Evolutionary conservation across 2,329 filamentous ascomycete species (phyloP).

Genomic region (Fusarium irregulare): DNA sequence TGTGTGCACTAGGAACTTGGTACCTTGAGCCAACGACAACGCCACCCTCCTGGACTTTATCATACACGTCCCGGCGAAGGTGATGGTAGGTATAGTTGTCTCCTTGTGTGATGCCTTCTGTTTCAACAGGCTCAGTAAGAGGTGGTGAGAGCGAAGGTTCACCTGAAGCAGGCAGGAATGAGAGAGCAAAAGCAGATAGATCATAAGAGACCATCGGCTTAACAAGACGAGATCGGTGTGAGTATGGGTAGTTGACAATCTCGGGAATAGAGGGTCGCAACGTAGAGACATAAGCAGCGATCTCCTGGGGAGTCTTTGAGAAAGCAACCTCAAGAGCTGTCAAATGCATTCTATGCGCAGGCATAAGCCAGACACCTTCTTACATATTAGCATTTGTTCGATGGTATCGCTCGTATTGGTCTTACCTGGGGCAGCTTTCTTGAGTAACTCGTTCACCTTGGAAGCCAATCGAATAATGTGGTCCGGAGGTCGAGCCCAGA

Average conservation of each 20-base stretch:
- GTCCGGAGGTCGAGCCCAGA: conserved; percentile 86
- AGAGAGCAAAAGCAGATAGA: conserved; percentile 84
- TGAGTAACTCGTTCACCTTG: conserved; percentile 75
- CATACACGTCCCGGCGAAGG: conserved; percentile 81
- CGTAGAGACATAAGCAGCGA: conserved; percentile 68
- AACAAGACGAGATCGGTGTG: conserved; percentile 78
- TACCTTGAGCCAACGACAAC: conserved; percentile 83
- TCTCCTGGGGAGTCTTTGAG: conserved; percentile 76
- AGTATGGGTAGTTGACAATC: conserved; percentile 74
- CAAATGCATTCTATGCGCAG: conserved; percentile 80
- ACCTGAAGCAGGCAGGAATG: conserved; percentile 82
- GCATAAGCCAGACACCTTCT: conserved; percentile 87
- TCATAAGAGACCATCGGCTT: conserved; percentile 89
- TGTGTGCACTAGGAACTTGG: conserved; percentile 87
- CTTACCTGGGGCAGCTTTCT: conserved; percentile 75
- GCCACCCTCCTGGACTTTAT: conserved; percentile 68
- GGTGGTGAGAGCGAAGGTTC: conserved; percentile 60
- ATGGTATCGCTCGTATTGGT: conserved; percentile 16
- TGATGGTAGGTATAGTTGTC: conserved; percentile 91
- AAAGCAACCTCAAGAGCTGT: conserved; percentile 89
- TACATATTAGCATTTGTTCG: not conserved
- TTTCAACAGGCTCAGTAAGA: conserved; percentile 53
- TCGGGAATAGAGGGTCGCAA: conserved; percentile 67
- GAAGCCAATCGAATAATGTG: conserved; percentile 75
- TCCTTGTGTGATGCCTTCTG: conserved; percentile 56